Conservation (phyloP, 768 basidiomycete genomes). For the Hericium coralloides region DNA sequence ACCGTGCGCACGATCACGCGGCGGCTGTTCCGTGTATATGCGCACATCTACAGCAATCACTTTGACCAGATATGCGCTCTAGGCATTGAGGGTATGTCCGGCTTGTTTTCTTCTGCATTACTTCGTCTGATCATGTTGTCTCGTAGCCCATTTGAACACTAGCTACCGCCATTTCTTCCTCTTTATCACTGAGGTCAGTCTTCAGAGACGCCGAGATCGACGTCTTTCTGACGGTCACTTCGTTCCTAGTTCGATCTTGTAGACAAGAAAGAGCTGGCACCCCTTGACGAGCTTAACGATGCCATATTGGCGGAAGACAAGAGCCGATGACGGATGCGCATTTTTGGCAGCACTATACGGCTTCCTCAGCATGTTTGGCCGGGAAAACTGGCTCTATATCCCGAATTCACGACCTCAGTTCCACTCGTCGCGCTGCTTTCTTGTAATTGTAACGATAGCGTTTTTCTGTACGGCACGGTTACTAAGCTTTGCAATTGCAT, state of each 20-base stretch:
- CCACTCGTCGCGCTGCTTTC: not conserved
- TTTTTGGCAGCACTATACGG: too few species aligned
- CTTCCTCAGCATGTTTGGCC: too few species aligned
- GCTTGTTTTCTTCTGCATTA: not conserved
- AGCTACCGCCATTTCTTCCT: constrained; percentile 98
- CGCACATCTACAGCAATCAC: constrained; percentile 98
- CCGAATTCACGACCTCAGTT: too few species aligned
- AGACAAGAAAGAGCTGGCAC: constrained; percentile 95
- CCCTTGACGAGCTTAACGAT: constrained; percentile 91
- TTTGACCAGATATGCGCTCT: constrained; percentile 98
- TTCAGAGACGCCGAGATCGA: not conserved
- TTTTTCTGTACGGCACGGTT: not conserved
- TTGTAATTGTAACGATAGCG: not conserved
- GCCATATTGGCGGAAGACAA: constrained; percentile 66
- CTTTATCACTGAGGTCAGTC: constrained; percentile 84
- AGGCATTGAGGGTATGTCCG: constrained; percentile 82
- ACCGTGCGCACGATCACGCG: constrained; percentile 89
- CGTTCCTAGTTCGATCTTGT: constrained; percentile 72
- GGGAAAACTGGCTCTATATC: too few species aligned
- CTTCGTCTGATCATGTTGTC: not conserved
- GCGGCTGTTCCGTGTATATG: constrained; percentile 93
- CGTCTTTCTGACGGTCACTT: not conserved
- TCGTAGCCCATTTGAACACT: constrained; percentile 90
- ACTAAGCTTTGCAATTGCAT: not conserved
- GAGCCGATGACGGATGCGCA: constrained; percentile 13